A percentile compares a stretch with the other conserved stretches of the same genome.
Conservation (phyloP, 352 stramenopile species). For the Pythium dissotocum region DNA sequence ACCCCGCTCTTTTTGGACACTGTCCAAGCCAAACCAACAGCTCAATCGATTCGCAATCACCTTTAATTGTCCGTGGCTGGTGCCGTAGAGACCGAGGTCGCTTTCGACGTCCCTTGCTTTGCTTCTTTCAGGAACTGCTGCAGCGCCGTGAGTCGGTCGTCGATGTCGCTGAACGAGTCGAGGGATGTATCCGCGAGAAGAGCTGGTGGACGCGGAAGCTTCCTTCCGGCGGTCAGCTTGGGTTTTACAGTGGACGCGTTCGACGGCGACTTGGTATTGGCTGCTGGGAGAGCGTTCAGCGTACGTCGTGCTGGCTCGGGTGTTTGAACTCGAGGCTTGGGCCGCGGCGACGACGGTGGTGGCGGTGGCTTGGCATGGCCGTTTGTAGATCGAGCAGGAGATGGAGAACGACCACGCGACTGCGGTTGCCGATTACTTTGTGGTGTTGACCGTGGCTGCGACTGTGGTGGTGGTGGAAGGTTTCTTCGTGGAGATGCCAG, state of each 20-base stretch:
- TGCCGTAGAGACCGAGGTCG: not conserved
- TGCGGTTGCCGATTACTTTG: not conserved
- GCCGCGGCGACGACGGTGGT: not conserved
- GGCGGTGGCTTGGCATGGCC: slow-evolving; percentile 6
- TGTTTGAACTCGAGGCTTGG: not conserved
- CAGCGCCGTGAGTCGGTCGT: slow-evolving; percentile 78
- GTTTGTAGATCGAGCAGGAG: slow-evolving; percentile 19
- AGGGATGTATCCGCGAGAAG: slow-evolving; percentile 60
- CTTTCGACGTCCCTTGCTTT: slow-evolving; percentile 45
- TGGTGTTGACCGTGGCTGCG: not conserved
- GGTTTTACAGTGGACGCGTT: not conserved
- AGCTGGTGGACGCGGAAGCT: slow-evolving; percentile 21
- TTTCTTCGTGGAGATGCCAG: slow-evolving; percentile 59
- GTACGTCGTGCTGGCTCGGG: not conserved
- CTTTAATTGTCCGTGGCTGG: slow-evolving; percentile 10
- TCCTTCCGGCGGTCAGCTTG: slow-evolving; percentile 5
- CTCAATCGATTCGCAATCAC: not conserved
- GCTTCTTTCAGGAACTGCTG: slow-evolving; percentile 83
- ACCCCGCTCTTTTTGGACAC: slow-evolving; percentile 15
- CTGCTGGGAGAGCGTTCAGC: not conserved
- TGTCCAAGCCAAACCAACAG: slow-evolving; percentile 1
- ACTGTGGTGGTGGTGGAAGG: slow-evolving; percentile 28
- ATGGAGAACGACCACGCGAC: slow-evolving; percentile 23
- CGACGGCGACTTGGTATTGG: not conserved
- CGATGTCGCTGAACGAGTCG: slow-evolving; percentile 85